These are phyloP conservation scores for Durotheca rogersii DNA, from an alignment of 495 filamentous ascomycete species.

Conservation along the genomic window DNA sequence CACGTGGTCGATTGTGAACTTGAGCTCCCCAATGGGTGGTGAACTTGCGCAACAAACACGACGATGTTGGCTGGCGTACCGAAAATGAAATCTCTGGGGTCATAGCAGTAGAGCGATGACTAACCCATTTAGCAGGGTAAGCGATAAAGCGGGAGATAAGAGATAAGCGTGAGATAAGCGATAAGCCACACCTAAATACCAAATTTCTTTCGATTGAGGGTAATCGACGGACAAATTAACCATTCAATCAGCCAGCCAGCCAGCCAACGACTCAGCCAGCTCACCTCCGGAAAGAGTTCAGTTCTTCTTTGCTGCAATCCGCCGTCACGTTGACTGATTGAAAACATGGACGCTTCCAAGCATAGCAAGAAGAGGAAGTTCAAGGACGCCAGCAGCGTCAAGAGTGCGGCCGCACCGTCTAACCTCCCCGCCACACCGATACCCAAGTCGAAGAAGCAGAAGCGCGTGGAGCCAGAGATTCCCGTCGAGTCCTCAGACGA, in stretches of 20 bases:
- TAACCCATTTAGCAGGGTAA: too few species aligned
- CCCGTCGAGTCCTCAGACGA: constrained; percentile 18
- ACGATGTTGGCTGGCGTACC: too few species aligned
- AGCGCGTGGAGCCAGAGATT: constrained; percentile 29
- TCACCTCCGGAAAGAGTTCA: constrained; percentile 1
- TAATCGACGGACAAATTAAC: background rate
- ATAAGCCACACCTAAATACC: constrained; percentile 19
- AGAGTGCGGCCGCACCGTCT: constrained; percentile 23
- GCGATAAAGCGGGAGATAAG: too few species aligned
- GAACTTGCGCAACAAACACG: too few species aligned
- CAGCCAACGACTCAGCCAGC: background rate
- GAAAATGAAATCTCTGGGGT: too few species aligned
- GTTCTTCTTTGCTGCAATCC: constrained; percentile 15
- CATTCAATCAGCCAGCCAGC: background rate
- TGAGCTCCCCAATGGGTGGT: too few species aligned
- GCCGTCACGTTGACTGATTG: background rate
- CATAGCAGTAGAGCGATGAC: too few species aligned
- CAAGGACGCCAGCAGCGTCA: constrained; percentile 40
- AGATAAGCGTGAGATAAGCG: too few species aligned
- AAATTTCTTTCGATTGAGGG: background rate
- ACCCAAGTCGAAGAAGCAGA: constrained; percentile 36
- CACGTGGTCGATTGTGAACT: too few species aligned
- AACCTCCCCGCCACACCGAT: constrained; percentile 11
- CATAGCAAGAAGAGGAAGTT: constrained; percentile 52
- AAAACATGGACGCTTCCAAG: constrained; percentile 43